phyloP scores from a whole-genome alignment of 129 eudicot species.

The Lactuca saligna region DNA sequence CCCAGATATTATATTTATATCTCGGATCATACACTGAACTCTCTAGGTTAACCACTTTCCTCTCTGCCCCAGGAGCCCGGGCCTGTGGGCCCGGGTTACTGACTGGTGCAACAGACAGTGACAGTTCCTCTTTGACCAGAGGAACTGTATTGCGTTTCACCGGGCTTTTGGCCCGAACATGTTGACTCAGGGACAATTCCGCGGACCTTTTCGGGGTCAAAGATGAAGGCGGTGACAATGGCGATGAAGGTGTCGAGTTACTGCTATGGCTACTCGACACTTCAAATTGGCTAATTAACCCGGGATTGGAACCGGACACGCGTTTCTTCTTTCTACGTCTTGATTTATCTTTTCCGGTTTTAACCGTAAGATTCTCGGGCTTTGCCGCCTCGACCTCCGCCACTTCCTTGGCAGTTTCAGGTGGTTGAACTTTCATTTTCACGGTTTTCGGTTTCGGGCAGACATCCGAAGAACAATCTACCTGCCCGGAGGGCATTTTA shows the following conservation, averaged over 20 bases:
- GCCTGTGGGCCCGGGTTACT: slow-evolving; percentile 42
- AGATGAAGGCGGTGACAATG: slow-evolving; percentile 60
- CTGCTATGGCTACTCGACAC: slow-evolving; percentile 92
- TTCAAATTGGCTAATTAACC: slow-evolving; percentile 47
- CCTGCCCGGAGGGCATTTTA: slow-evolving; percentile 6
- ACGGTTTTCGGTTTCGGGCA: slow-evolving; percentile 26
- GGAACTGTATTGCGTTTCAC: slow-evolving; percentile 20
- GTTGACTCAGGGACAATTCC: slow-evolving; percentile 36
- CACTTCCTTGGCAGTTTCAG: neutral
- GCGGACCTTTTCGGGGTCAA: slow-evolving; percentile 42
- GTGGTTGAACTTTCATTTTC: slow-evolving; percentile 19
- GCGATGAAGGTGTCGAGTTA: slow-evolving; percentile 88
- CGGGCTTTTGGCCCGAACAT: slow-evolving; percentile 39
- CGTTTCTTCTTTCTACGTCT: slow-evolving; percentile 66
- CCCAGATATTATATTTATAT: slow-evolving; percentile 77
- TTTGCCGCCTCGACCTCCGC: slow-evolving; percentile 32
- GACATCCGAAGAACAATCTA: slow-evolving; percentile 28
- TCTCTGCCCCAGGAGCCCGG: slow-evolving; percentile 69
- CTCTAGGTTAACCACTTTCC: slow-evolving; percentile 31
- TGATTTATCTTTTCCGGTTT: slow-evolving; percentile 66
- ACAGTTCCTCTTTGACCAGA: slow-evolving; percentile 30
- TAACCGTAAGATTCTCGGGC: slow-evolving; percentile 57
- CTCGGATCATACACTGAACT: slow-evolving; percentile 31
- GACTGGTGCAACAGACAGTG: slow-evolving; percentile 20
- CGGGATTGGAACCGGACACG: slow-evolving; percentile 33